These are phyloP conservation scores for Exophiala sideris DNA, from an alignment of 2,329 filamentous ascomycete genomes.

Conservation along the genomic window DNA sequence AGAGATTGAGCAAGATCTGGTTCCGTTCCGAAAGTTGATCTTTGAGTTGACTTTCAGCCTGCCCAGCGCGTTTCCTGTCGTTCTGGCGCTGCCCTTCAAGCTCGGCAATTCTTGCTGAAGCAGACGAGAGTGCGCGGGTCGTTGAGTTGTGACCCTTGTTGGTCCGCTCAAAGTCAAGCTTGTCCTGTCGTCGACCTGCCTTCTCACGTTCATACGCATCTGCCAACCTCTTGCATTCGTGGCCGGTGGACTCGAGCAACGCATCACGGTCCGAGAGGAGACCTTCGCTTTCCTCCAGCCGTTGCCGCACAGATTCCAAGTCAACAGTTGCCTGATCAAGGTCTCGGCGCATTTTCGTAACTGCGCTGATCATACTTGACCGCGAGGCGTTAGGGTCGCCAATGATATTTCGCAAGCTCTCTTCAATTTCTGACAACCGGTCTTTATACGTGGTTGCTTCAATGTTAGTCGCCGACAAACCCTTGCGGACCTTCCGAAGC, in stretches of 20 bases:
- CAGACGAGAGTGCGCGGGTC: slow-evolving; percentile 77
- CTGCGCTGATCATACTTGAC: slow-evolving; percentile 79
- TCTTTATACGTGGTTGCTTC: slow-evolving; percentile 91
- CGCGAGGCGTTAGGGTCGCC: slow-evolving; percentile 84
- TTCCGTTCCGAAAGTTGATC: slow-evolving; percentile 90
- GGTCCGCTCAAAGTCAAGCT: slow-evolving; percentile 80
- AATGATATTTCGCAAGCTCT: slow-evolving; percentile 78
- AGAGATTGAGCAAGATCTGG: slow-evolving; percentile 78
- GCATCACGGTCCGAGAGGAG: slow-evolving; percentile 85
- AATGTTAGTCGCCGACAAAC: slow-evolving; percentile 74
- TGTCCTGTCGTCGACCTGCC: slow-evolving; percentile 77
- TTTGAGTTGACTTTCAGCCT: slow-evolving; percentile 74
- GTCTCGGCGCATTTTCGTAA: slow-evolving; percentile 82
- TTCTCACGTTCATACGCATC: slow-evolving; percentile 92
- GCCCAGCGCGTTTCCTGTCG: slow-evolving; percentile 72
- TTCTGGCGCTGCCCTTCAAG: slow-evolving; percentile 75
- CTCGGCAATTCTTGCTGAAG: slow-evolving; percentile 79
- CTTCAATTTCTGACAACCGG: slow-evolving; percentile 83
- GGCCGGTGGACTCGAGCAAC: slow-evolving; percentile 79
- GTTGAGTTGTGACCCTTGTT: slow-evolving; percentile 85
- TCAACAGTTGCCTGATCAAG: slow-evolving; percentile 80
- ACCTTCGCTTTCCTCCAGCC: slow-evolving; percentile 84
- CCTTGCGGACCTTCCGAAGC: slow-evolving; percentile 75
- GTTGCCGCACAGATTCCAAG: slow-evolving; percentile 71
- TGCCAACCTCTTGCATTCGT: slow-evolving; percentile 79